Base-by-base conservation (phyloP, 805 yeast genomes). In the Starmerella vaccinii region DNA sequence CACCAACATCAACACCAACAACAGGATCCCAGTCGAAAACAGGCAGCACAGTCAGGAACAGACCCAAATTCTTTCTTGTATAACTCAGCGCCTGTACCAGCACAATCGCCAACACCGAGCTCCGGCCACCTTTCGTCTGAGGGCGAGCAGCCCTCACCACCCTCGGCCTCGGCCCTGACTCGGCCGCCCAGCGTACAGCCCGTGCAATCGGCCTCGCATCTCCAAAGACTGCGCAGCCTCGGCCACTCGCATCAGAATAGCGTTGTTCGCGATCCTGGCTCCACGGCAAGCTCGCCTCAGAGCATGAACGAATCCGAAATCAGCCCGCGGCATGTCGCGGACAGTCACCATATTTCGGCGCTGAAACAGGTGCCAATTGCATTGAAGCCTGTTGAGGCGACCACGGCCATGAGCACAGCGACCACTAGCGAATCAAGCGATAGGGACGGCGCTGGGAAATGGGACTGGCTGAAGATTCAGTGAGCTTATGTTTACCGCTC, bases 401-500 rank as follows among this genome's bases (percentile, higher is more conserved):
- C 58, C 27, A 49, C 58, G 21, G 54, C 58, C 19, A 50, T 54
- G 46, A 46, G 56, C 10, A 39, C 32, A 23, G 45, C 49, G 5
- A 43, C 54, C 16, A 50, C 49, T 5, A 46, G 40, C 39, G 47
- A 42, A n/a, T 12, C 12, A 10, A 21, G 8, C 15, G 50, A 30
- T 13, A 23, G 35, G 18, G 42, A 38, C 10, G 54, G 53, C 3
- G 24, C 33, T 15, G 56, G 57, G 12, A 59, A 59, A 23, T 58
- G 63, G 63, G 61, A 61, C 42, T 61, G 64, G 64, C 55, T 61
- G 12, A 49, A 50, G 33, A 47, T 57, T 24, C 55, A 52, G 34
- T 41, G n/a, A 24, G 9, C 34, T 9, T n/a, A 7, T n/a, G 18
- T 12, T 32, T 32, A 26, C 16, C 15, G n/a, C 12, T 5, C 12